phyloP scores from a whole-genome alignment of 139 green algal species.

The Spirogloea muscicola region DNA sequence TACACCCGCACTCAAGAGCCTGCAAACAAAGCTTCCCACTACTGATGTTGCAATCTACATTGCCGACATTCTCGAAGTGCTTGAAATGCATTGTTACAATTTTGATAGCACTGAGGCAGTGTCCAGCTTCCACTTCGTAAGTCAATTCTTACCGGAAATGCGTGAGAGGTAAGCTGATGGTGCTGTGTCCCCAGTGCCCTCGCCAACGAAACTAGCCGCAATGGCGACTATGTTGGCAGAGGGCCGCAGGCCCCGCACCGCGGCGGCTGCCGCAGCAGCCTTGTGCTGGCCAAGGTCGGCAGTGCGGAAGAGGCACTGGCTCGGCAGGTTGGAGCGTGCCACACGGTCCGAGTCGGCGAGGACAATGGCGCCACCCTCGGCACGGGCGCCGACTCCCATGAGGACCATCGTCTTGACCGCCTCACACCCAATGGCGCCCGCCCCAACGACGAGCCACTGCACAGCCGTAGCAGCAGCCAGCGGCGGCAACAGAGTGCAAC shows the following conservation, averaged over 20 bases:
- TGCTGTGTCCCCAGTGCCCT: too few species aligned
- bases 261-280: conserved; percentile 10
- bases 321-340: conserved; percentile 12
- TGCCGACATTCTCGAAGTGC: too few species aligned
- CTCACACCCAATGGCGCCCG: conserved; percentile 45
- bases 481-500: neutral
- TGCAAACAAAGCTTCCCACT: too few species aligned
- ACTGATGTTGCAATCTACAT: too few species aligned
- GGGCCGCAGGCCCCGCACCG: conserved; percentile 23
- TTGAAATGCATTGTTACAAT: too few species aligned
- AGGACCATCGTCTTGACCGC: conserved; percentile 34
- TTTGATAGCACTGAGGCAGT: too few species aligned
- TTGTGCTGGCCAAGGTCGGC: conserved; percentile 24
- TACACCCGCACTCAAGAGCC: too few species aligned
- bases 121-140: too few species aligned
- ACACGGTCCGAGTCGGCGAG: conserved; percentile 33
- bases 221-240: conserved; percentile 13
- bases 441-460: conserved; percentile 36
- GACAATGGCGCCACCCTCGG: conserved; percentile 28
- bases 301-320: conserved; percentile 15
- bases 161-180: too few species aligned
- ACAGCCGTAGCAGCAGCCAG: neutral
- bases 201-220: conserved; percentile 3
- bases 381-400: conserved; percentile 33
- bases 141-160: too few species aligned